Evolutionary conservation across 768 basidiomycete genomes (phyloP), one percentile per base, ranked within the genome.

Genomic region (Agrocybe pediades): DNA sequence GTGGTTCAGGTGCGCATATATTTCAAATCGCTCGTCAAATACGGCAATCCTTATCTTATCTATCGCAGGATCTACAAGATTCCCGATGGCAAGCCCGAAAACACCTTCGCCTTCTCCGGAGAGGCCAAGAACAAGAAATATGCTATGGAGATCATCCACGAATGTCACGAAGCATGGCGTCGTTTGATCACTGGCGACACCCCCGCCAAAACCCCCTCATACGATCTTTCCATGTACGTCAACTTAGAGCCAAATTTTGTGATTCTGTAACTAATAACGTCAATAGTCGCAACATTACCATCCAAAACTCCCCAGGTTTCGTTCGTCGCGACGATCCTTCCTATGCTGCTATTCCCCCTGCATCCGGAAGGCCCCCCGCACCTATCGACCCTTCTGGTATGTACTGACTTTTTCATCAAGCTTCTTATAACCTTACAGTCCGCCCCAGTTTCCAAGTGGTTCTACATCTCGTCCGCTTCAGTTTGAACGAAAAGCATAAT

Each of bases 71-170:
- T 95, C 73, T 95, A 95, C 87, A 95, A 94, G 75, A 94, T 94
- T 67, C 92, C 93, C 68, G 93, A 95, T 70, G 92, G 91, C 62
- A 94, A 95, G 84, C 87, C 88, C 62, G 94, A 98, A 78, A 99
- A 99, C 79, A 87, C 88, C 60, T 99, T 99, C 67, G 97, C 97
- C 16, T 99, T 99, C 85, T 95, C 93, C 49, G 97, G 97, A 53
- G 97, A 99, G 76, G 96, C 96, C 60, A 99, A 98, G 81, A 97
- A 97, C 82, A 97, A 96, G 83, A 97, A 96, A 73, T 99, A 98
- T 70, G 97, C 97, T 26, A 93, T 91, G 49, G 96, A 98, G 75
- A 97, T 98, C 76, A 90, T 99, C 68, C 95, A 97, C 73, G 97
- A 99, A 71, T 95, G 92, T 75, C 89, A 98, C 69, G 97, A 98